Conservation (phyloP, 2,329 filamentous ascomycete genomes). For the Triangularia setosa region DNA sequence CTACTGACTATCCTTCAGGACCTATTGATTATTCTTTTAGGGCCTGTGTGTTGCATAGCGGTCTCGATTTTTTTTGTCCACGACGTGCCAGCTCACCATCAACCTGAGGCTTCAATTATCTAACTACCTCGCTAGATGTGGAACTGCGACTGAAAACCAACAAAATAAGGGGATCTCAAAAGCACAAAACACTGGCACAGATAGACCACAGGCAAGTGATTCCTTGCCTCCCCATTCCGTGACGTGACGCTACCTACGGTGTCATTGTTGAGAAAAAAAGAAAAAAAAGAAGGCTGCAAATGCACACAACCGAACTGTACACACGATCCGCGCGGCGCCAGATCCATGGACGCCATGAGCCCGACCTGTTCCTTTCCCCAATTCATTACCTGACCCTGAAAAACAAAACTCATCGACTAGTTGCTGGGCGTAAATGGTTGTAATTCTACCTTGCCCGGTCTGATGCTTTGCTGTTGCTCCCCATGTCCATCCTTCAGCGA, state of each 20-base stretch:
- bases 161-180: no score
- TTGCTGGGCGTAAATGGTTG: background rate
- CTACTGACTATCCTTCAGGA: no score
- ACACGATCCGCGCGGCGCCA: no score
- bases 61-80: no score
- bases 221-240: no score
- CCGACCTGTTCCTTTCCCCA: background rate
- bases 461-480: background rate
- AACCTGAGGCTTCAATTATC: background rate
- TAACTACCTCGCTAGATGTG: background rate
- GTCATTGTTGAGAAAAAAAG: background rate
- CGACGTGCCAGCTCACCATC: no score
- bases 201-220: background rate
- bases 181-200: no score
- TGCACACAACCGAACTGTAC: background rate
- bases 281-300: background rate
- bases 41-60: no score
- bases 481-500: background rate
- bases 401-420: background rate
- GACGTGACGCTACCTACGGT: background rate
- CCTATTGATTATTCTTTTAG: no score
- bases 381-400: background rate
- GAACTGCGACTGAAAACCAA: background rate
- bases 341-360: no score
- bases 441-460: background rate